Evolutionary conservation across 2,329 filamentous ascomycete genomes (phyloP).

Genomic region (Sordariomycetes sp.): DNA sequence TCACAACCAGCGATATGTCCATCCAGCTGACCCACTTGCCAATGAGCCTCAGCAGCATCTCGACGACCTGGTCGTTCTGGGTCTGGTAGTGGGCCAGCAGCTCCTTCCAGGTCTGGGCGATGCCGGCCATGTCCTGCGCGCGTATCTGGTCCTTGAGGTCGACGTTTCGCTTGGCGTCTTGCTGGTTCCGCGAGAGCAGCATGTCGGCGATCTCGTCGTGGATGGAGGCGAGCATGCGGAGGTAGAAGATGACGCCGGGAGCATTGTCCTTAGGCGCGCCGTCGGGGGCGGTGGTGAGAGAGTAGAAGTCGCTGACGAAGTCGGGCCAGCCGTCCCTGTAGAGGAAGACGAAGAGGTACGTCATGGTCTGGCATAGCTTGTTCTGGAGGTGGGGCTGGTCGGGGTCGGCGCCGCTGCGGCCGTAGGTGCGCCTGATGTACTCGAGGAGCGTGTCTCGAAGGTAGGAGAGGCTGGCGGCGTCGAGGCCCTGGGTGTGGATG

Average conservation of each 20-base stretch:
- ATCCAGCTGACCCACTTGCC: slow-evolving; percentile 99
- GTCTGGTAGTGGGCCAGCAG: slow-evolving; percentile 67
- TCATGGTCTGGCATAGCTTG: slow-evolving; percentile 92
- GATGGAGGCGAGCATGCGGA: slow-evolving; percentile 76
- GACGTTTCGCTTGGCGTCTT: slow-evolving; percentile 74
- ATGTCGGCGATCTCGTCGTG: slow-evolving; percentile 97
- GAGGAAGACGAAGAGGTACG: slow-evolving; percentile 78
- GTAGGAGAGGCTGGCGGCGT: slow-evolving; percentile 56
- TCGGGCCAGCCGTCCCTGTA: slow-evolving; percentile 78
- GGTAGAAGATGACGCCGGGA: slow-evolving; percentile 69
- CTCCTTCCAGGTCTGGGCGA: slow-evolving; percentile 83
- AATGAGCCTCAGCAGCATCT: slow-evolving; percentile 82
- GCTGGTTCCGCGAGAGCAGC: slow-evolving; percentile 62
- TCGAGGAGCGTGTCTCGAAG: slow-evolving; percentile 72
- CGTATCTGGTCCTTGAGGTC: slow-evolving; percentile 86
- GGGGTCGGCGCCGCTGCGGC: slow-evolving; percentile 37
- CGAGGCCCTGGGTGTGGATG: slow-evolving; percentile 66
- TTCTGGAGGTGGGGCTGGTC: slow-evolving; percentile 67
- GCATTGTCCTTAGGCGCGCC: slow-evolving; percentile 54
- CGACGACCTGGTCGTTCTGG: slow-evolving; percentile 59
- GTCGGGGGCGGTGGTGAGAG: slow-evolving; percentile 52
- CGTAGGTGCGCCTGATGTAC: slow-evolving; percentile 69
- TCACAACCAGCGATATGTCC: slow-evolving; percentile 87
- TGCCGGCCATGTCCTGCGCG: slow-evolving; percentile 74
- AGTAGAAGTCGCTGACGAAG: slow-evolving; percentile 84